These are phyloP conservation scores for Calocybe indica DNA, from an alignment of 768 basidiomycete genomes.

Conservation along the genomic window DNA sequence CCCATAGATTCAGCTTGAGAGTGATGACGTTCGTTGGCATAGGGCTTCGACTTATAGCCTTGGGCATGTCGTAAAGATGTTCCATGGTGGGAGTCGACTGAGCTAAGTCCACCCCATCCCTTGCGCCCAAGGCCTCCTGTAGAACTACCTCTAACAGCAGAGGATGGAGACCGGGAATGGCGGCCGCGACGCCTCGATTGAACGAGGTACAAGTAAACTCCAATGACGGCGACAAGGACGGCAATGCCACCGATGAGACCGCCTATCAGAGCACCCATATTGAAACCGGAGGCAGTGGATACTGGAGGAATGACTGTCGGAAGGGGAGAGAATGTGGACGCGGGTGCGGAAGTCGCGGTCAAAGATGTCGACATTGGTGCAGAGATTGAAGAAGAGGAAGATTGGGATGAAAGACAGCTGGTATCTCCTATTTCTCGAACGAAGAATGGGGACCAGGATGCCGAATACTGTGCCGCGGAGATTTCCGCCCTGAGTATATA, in stretches of 20 bases:
- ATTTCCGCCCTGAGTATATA: slow-evolving; percentile 28
- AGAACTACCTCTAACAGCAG: not conserved
- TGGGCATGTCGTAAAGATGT: not conserved
- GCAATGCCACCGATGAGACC: slow-evolving; percentile 43
- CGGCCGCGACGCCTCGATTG: not conserved
- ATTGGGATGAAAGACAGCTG: slow-evolving; percentile 24
- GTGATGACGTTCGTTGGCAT: slow-evolving; percentile 1
- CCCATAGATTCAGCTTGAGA: slow-evolving; percentile 4
- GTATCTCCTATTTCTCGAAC: slow-evolving; percentile 23
- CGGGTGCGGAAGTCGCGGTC: slow-evolving; percentile 11
- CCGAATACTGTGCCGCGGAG: slow-evolving; percentile 9
- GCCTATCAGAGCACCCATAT: slow-evolving; percentile 44
- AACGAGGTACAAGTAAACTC: slow-evolving; percentile 24
- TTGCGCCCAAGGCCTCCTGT: not conserved
- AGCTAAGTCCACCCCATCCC: slow-evolving; percentile 15
- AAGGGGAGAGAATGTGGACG: slow-evolving; percentile 8
- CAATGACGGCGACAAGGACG: slow-evolving; percentile 24
- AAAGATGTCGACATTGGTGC: slow-evolving; percentile 9
- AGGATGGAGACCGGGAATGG: not conserved
- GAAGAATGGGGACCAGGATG: slow-evolving; percentile 20
- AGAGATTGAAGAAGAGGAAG: slow-evolving; percentile 7
- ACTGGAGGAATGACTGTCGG: slow-evolving; percentile 12
- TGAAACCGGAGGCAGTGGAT: slow-evolving; percentile 19
- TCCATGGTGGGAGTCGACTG: slow-evolving; percentile 10
- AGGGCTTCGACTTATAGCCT: not conserved